Evolutionary conservation across 169 alveolate species (phyloP).

Genomic region (Besnoitia besnoiti): DNA sequence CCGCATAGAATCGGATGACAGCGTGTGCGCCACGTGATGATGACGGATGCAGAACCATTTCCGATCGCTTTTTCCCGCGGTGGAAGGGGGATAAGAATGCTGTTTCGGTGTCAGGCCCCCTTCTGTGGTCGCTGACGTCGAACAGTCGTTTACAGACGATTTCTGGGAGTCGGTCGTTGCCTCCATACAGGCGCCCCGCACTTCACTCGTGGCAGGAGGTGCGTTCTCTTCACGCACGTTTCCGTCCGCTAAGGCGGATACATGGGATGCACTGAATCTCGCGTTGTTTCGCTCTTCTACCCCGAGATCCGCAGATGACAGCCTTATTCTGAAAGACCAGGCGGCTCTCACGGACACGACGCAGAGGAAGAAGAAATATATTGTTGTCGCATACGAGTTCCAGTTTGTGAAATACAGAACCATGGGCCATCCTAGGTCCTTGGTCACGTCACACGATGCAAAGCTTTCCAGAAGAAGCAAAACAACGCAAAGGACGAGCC

Average conservation of each 20-base stretch:
- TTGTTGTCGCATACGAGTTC: background rate
- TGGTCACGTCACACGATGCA: conserved; percentile 37
- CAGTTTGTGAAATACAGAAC: conserved; percentile 63
- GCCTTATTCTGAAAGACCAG: background rate
- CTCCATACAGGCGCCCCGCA: background rate
- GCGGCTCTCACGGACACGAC: background rate
- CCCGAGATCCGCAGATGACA: background rate
- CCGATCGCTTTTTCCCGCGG: background rate
- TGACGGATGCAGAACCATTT: background rate
- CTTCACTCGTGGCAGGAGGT: background rate
- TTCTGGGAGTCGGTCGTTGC: background rate
- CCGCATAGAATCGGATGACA: background rate
- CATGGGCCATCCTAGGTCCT: conserved; percentile 48
- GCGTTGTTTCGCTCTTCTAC: background rate
- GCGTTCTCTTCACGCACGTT: background rate
- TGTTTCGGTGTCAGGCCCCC: background rate
- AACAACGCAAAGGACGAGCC: conserved; percentile 33
- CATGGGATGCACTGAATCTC: background rate
- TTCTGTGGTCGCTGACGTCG: background rate
- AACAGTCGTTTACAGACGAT: background rate
- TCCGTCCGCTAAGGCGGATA: background rate
- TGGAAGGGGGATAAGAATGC: background rate
- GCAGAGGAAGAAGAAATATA: background rate
- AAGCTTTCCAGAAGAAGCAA: conserved; percentile 49
- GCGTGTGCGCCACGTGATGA: background rate